These are phyloP conservation scores for Besnoitia besnoiti DNA, from an alignment of 169 alveolate species.

Conservation along the genomic window DNA sequence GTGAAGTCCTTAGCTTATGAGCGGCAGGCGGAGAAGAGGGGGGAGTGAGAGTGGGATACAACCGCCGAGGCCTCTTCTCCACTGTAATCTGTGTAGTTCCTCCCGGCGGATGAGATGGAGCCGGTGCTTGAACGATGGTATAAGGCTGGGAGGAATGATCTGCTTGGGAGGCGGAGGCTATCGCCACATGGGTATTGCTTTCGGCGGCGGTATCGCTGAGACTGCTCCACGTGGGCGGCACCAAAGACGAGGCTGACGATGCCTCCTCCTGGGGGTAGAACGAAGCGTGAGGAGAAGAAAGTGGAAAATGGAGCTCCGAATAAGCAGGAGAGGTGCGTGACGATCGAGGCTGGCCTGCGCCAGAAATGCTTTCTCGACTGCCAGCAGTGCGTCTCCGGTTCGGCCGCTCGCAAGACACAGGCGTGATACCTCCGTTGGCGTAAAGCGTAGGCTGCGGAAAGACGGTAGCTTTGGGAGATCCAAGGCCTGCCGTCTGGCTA, in stretches of 20 bases:
- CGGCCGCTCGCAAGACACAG: neutral
- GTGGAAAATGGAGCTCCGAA: neutral
- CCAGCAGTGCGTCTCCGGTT: neutral
- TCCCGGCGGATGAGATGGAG: neutral
- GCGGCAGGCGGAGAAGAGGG: neutral
- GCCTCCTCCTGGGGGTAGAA: neutral
- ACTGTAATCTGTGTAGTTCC: neutral
- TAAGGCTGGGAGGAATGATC: neutral
- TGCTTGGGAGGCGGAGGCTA: neutral
- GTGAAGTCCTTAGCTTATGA: neutral
- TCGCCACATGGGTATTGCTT: neutral
- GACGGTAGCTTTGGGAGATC: neutral
- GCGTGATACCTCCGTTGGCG: neutral
- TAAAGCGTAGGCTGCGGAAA: neutral
- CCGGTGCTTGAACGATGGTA: neutral
- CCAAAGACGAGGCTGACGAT: neutral
- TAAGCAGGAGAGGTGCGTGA: conserved; percentile 15
- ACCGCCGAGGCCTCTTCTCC: neutral
- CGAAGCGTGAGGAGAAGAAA: neutral
- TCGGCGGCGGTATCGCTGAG: neutral
- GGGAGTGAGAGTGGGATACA: neutral
- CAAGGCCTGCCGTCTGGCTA: neutral
- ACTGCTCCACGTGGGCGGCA: neutral
- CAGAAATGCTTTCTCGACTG: neutral
- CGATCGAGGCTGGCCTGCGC: neutral